A percentile compares a stretch with the other conserved stretches of the same genome.
Evolutionary conservation across 148 eudicot genomes (phyloP).

Genomic region (Amaranthus hypochondriacus): DNA sequence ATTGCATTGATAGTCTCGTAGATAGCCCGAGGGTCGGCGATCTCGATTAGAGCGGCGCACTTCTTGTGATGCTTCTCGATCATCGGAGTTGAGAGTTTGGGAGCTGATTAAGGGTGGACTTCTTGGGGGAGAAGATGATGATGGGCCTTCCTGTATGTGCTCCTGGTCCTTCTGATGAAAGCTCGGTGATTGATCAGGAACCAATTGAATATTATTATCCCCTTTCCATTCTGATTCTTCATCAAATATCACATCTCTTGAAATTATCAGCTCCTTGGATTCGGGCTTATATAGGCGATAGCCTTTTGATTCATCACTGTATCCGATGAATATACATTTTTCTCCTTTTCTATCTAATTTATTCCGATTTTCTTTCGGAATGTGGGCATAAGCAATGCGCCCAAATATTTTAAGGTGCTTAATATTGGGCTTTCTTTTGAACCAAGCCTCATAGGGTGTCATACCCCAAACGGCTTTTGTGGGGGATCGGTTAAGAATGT

Average conservation of each 20-base stretch:
- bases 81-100: not conserved
- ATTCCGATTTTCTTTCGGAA: not conserved
- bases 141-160: not conserved
- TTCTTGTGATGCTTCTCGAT: not conserved
- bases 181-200: not conserved
- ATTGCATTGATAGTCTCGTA: not conserved
- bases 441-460: constrained; percentile 20
- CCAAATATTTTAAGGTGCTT: constrained; percentile 17
- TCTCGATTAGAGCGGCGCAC: not conserved
- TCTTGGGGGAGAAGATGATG: not conserved
- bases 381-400: constrained; percentile 11
- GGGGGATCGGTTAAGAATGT: constrained; percentile 14
- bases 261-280: not conserved
- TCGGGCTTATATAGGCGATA: not conserved
- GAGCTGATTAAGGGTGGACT: too few species aligned
- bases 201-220: not conserved
- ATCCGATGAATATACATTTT: constrained; percentile 8
- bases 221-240: not conserved
- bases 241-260: constrained; percentile 11
- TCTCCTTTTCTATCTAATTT: constrained; percentile 16
- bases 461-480: not conserved
- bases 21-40: not conserved
- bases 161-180: not conserved
- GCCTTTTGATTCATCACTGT: constrained; percentile 6
- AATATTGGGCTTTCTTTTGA: constrained; percentile 3